Base-by-base conservation (phyloP, 176 grass and related monocot species). In the Lolium multiflorum region DNA sequence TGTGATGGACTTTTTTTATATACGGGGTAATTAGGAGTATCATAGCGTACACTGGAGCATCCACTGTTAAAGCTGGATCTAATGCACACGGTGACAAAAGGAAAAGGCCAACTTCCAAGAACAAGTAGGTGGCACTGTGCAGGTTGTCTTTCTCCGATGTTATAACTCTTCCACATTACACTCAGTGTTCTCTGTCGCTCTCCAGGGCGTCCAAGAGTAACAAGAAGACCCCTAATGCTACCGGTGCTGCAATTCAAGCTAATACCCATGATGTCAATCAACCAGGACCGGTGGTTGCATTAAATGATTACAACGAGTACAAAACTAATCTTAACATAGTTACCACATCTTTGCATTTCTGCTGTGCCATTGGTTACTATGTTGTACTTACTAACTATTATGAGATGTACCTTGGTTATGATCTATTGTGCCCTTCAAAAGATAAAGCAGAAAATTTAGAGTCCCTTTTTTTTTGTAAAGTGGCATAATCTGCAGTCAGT, bases 251-350 rank as follows among this genome's bases (percentile, higher is more conserved):
- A 46, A 60, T 83, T 71, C 82, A 88, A 86, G 65, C 65, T 79
- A 83, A 59, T 87, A 47, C 35, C 14, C 82, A 87, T 77, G 92
- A 82, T 66, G 28, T 66, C 13, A 94, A 88, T 75, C 89, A 90
- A 51, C 88, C 91, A 79, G 86, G 82, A 69, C 88, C 80, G 71
- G 47, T 83, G 70, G 76, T 82, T 74, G 81, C 86, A 59, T 89
- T 91, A 85, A 87, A 91, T 25, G 79, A 87, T 85, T 92, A 95
- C 54, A 92, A 91, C 76, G 90, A 94, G 96, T 98, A 88, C 41
- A 64, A 3, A 83, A 73, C 48, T 5, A 17, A 39, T 78, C 18
- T 85, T 78, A 25, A 61, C 60, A 68, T 69, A 25, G 13, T 74
- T 82, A 63, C 54, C 48, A 76, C 16, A 76, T 76, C 70, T 67